Evolutionary conservation across 768 basidiomycete species (phyloP).

Genomic region (Melanogaster broomeanus): DNA sequence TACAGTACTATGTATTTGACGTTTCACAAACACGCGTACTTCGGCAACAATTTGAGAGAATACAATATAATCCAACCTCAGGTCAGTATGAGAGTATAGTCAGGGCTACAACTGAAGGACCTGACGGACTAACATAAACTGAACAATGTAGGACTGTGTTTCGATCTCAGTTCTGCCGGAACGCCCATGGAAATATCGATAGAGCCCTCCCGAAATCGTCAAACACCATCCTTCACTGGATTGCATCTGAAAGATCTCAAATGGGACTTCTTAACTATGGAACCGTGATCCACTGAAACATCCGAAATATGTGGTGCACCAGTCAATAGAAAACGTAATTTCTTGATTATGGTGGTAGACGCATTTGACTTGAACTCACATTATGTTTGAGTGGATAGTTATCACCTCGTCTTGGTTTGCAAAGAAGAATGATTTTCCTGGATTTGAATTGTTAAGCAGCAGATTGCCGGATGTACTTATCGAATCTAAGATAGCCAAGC

Average conservation of each 20-base stretch:
- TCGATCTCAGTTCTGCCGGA: conserved; percentile 18
- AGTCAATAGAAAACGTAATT: conserved; percentile 14
- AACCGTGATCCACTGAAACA: conserved; percentile 17
- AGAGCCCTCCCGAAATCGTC: conserved; percentile 13
- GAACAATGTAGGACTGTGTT: conserved; percentile 11
- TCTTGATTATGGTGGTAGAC: not conserved
- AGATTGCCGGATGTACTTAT: conserved; percentile 14
- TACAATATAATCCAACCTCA: not conserved
- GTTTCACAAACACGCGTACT: not conserved
- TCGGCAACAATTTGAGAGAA: not conserved
- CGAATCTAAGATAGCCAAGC: conserved; percentile 17
- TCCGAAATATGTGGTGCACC: conserved; percentile 23
- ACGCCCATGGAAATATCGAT: conserved; percentile 27
- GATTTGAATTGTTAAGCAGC: conserved; percentile 22
- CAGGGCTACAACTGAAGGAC: not conserved
- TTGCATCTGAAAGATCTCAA: conserved; percentile 28
- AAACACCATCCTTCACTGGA: conserved; percentile 19
- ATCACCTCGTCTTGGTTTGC: conserved; percentile 4
- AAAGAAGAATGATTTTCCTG: conserved; percentile 17
- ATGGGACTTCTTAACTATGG: conserved; percentile 15
- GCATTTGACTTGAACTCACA: no score
- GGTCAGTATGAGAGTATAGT: not conserved
- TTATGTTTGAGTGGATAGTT: conserved; percentile 22
- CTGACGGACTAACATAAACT: conserved; percentile 3
- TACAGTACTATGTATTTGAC: no score